Conservation (phyloP, 805 yeast species). For the Starmerella powellii region DNA sequence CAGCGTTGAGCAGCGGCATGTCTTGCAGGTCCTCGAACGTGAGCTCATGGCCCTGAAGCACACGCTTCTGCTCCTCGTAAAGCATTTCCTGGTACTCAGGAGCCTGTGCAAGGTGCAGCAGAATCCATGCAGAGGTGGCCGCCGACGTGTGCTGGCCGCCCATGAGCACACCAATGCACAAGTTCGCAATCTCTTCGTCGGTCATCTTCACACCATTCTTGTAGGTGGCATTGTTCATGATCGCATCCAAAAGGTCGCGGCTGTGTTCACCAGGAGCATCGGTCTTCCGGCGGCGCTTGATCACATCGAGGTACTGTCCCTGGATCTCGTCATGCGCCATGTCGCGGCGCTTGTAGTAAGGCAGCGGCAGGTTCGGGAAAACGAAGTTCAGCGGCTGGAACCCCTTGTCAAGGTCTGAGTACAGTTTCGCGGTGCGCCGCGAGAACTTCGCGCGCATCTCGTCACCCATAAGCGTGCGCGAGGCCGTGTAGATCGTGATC, state of each 20-base stretch:
- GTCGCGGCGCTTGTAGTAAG: conserved; percentile 75
- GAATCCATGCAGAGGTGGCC: conserved; percentile 88
- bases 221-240: conserved; percentile 71
- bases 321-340: conserved; percentile 75
- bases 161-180: conserved; percentile 91
- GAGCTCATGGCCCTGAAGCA: conserved; percentile 40
- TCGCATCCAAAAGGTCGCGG: conserved; percentile 80
- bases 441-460: conserved; percentile 78
- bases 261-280: conserved; percentile 55
- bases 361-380: conserved; percentile 85
- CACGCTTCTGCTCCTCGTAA: conserved; percentile 57
- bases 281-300: conserved; percentile 51
- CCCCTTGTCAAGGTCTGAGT: conserved; percentile 89
- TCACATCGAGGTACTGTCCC: conserved; percentile 65
- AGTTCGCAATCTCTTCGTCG: conserved; percentile 85
- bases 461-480: conserved; percentile 80
- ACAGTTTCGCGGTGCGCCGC: conserved; percentile 70
- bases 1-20: conserved; percentile 69
- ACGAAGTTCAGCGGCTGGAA: conserved; percentile 93
- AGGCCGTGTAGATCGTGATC: conserved; percentile 91
- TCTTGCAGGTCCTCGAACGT: conserved; percentile 73
- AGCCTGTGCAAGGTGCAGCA: conserved; percentile 78
- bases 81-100: conserved; percentile 78
- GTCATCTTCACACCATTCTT: conserved; percentile 92
- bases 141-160: conserved; percentile 99